A percentile compares a stretch with the other conserved stretches of the same genome.
phyloP scores from a whole-genome alignment of 2,329 filamentous ascomycete species.

The Calonectria honghensis region DNA sequence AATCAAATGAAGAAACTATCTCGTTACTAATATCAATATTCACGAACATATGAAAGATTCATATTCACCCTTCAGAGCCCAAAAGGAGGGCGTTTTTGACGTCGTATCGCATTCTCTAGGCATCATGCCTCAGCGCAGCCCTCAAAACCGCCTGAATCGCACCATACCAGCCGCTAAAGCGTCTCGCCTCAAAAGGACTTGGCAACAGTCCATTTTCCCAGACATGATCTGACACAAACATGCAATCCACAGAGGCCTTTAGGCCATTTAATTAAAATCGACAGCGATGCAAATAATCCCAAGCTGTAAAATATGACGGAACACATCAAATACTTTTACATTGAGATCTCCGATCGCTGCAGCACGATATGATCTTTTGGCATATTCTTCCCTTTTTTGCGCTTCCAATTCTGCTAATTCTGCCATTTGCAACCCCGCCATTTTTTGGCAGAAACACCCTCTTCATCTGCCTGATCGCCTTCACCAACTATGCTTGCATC shows the following conservation, averaged over 20 bases:
- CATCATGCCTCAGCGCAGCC: too few relatives aligned
- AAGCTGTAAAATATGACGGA: neutral
- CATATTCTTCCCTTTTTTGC: conserved; percentile 29
- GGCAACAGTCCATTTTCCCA: neutral
- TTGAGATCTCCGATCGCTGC: neutral
- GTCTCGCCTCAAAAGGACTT: neutral
- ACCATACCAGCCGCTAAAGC: neutral
- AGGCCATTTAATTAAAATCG: neutral
- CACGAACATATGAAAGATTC: neutral
- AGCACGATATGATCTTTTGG: neutral
- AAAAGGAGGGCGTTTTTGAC: neutral
- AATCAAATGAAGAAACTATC: too few relatives aligned
- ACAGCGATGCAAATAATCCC: neutral
- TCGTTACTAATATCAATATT: neutral
- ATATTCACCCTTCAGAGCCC: neutral
- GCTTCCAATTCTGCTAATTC: conserved; percentile 20
- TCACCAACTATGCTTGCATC: conserved; percentile 31
- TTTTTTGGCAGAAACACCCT: conserved; percentile 31
- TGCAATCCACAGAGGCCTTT: neutral
- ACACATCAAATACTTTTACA: neutral
- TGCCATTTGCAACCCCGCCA: conserved; percentile 29
- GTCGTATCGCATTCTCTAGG: too few relatives aligned
- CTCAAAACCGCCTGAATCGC: neutral
- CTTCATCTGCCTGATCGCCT: conserved; percentile 33
- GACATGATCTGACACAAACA: conserved; percentile 3